Evolutionary conservation across 192 early-diverging fungal genomes (phyloP), one percentile per base, ranked within the genome.

Genomic region (Thamnidium elegans): DNA sequence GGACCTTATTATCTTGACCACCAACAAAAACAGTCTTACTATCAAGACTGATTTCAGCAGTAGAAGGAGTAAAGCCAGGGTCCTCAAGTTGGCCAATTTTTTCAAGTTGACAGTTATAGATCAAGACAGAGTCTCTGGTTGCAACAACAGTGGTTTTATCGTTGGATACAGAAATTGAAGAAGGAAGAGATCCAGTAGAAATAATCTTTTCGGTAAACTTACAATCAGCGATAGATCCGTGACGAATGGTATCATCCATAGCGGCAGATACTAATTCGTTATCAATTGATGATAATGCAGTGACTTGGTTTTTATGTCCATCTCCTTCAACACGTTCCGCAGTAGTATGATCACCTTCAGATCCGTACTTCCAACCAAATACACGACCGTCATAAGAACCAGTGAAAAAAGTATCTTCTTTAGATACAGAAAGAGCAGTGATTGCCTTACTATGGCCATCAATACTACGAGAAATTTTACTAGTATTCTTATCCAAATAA

Each of bases 381-480:
- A 95, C 83, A n/a, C 85, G 83, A 7, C 96, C 96, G 71, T 99
- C 96, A 72, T 96, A 96, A 60, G 87, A 90, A 44, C 92, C 96
- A 10, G 93, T 92, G 72, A 83, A 91, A 36, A 99, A 76, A 1
- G 85, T 88, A 47, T 71, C 54, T 19, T 79, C 70, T 7, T 67
- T 66, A 6, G 70, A 66, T 0, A 80, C 70, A 2, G 90, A 78
- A 30, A 96, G 69, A 4, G 90, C 89, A 0, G 94, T 96, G 53
- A 96, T 94, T 9, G 86, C 84, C 68, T 89, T 87, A 74, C 87
- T 85, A 71, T 95, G 93, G 10, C 95, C 95, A 72, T 86, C 67
- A 14, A 80, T 72, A 17, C 76, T 63, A 36, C 82, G 81, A 20
- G 83, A 73, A 6, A 80, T 59, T 21, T 75, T 77, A 60, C 82